phyloP scores from a whole-genome alignment of 2,329 filamentous ascomycete genomes.

The Colletotrichum cuscutae region DNA sequence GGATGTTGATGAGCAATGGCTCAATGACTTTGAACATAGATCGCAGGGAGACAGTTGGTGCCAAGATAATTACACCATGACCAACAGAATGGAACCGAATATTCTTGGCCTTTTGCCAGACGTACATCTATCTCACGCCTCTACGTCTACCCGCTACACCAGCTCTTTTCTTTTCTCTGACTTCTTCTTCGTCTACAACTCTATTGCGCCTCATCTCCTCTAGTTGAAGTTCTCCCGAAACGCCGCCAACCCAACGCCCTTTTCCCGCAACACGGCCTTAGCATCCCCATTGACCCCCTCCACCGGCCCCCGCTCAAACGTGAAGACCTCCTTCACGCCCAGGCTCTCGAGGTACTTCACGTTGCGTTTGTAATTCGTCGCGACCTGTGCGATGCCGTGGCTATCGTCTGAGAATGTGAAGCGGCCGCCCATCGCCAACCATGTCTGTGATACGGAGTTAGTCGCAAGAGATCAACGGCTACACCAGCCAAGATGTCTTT shows the following conservation, averaged over 20 bases:
- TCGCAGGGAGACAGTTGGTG: background rate
- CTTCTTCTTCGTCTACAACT: background rate
- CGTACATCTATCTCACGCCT: background rate
- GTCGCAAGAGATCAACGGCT: slow-evolving; percentile 7
- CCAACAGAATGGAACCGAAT: background rate
- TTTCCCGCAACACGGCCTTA: slow-evolving; percentile 53
- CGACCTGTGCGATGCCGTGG: slow-evolving; percentile 87
- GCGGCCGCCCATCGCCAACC: slow-evolving; percentile 76
- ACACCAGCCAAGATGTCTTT: background rate
- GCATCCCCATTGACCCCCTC: slow-evolving; percentile 39
- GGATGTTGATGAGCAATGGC: too few species aligned
- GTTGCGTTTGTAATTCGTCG: slow-evolving; percentile 81
- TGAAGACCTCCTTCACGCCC: slow-evolving; percentile 73
- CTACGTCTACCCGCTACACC: background rate
- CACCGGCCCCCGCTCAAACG: slow-evolving; percentile 52
- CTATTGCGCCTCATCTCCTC: background rate
- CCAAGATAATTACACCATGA: background rate
- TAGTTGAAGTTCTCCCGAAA: slow-evolving; percentile 48
- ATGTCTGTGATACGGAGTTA: slow-evolving; percentile 62
- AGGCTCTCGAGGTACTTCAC: slow-evolving; percentile 76
- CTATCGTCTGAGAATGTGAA: slow-evolving; percentile 97
- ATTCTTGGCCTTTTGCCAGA: background rate
- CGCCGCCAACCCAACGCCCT: slow-evolving; percentile 52
- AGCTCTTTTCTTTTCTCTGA: background rate
- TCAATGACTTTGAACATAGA: background rate